phyloP scores from a whole-genome alignment of 1,284 basidiomycete species.

The Volvariella surrecta region DNA sequence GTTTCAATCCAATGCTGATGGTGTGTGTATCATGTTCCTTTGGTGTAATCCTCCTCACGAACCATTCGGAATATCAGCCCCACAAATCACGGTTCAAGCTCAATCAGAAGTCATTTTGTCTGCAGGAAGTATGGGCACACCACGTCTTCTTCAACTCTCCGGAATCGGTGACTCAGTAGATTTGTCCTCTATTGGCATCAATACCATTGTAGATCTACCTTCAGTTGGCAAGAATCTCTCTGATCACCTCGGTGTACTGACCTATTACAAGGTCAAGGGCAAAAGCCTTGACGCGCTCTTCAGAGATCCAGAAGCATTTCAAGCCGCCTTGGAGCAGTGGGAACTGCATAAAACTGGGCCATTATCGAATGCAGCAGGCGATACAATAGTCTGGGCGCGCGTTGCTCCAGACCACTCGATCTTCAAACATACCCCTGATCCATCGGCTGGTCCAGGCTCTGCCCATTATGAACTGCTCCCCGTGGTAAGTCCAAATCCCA shows the following conservation, averaged over 20 bases:
- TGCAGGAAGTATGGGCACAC: constrained; percentile 30
- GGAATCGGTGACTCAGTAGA: constrained; percentile 31
- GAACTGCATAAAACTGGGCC: not conserved
- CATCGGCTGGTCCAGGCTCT: constrained; percentile 25
- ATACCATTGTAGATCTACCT: constrained; percentile 21
- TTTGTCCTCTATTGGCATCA: constrained; percentile 16
- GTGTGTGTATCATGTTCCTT: not conserved
- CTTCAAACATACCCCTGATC: constrained; percentile 21
- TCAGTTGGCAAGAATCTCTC: constrained; percentile 36
- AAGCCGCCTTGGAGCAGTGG: constrained; percentile 1
- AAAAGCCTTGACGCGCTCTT: constrained; percentile 2
- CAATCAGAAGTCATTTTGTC: constrained; percentile 29
- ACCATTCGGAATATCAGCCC: not conserved
- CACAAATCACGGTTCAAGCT: constrained; percentile 5
- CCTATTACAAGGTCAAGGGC: not conserved
- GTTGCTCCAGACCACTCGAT: constrained; percentile 21
- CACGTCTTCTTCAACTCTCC: constrained; percentile 35
- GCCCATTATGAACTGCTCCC: constrained; percentile 22
- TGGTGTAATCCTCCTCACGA: not conserved
- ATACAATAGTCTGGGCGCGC: constrained; percentile 19
- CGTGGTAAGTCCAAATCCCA: constrained; percentile 13
- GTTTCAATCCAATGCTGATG: not conserved
- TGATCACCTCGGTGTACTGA: constrained; percentile 18
- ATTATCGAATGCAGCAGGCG: constrained; percentile 6
- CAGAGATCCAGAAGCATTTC: not conserved